Conservation (phyloP, 192 early-diverging fungal genomes). For the Radiomyces spectabilis region DNA sequence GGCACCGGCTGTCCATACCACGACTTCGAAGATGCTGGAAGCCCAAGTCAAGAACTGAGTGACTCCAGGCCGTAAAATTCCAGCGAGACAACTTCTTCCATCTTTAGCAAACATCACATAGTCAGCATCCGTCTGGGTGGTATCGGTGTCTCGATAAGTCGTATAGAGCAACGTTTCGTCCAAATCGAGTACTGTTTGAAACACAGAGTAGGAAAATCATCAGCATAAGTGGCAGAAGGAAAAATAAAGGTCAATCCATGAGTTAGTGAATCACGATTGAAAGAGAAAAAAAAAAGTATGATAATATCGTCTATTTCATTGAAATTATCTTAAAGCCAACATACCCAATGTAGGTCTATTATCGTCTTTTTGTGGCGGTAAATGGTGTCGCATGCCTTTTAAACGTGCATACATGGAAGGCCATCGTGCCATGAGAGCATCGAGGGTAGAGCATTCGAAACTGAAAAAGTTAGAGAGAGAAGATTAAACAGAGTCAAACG, state of each 20-base stretch:
- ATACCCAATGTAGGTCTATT: constrained; percentile 26
- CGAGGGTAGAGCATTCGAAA: constrained; percentile 23
- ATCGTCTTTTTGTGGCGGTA: constrained; percentile 27
- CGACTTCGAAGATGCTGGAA: constrained; percentile 23
- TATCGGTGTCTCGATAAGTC: constrained; percentile 17
- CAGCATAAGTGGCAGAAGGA: too few relatives aligned
- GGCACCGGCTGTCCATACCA: constrained; percentile 29
- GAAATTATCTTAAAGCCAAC: too few relatives aligned
- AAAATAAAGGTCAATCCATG: too few relatives aligned
- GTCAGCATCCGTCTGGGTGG: constrained; percentile 11
- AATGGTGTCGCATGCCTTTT: constrained; percentile 22
- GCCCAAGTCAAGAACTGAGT: constrained; percentile 25
- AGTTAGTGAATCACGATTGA: too few relatives aligned
- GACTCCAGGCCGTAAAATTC: constrained; percentile 24
- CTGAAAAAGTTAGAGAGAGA: background rate
- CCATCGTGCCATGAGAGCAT: constrained; percentile 28
- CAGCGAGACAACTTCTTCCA: constrained; percentile 13
- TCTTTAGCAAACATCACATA: constrained; percentile 24
- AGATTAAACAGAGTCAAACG: background rate
- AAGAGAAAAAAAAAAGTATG: too few relatives aligned
- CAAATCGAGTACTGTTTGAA: constrained; percentile 20
- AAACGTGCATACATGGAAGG: constrained; percentile 25
- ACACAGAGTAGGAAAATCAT: background rate
- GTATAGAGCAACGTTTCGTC: constrained; percentile 31
- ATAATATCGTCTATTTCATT: too few relatives aligned